Evolutionary conservation across 2,329 filamentous ascomycete genomes (phyloP).

Genomic region (Xylariaceae sp.): DNA sequence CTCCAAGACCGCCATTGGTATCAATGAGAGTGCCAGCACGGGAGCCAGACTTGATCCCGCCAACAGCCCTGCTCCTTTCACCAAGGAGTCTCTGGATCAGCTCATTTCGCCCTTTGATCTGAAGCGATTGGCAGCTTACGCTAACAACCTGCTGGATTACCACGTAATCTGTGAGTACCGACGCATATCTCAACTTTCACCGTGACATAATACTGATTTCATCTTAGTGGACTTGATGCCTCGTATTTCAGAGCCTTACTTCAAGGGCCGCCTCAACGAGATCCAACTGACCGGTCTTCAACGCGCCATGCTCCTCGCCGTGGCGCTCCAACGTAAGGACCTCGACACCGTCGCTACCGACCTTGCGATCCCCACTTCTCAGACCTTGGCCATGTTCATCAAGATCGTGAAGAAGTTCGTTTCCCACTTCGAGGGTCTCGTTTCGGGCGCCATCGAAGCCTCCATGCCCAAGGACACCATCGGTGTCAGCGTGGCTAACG

Average conservation of each 20-base stretch:
- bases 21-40: constrained; percentile 76
- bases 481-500: constrained; percentile 55
- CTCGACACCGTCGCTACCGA: constrained; percentile 77
- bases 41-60: constrained; percentile 63
- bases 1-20: constrained; percentile 71
- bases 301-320: constrained; percentile 78
- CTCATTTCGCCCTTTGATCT: constrained; percentile 86
- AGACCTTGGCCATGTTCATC: constrained; percentile 93
- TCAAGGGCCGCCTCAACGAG: constrained; percentile 65
- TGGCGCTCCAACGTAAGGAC: constrained; percentile 86
- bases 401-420: constrained; percentile 90
- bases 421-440: constrained; percentile 66
- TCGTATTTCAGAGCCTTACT: constrained; percentile 75
- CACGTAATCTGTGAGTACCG: constrained; percentile 64
- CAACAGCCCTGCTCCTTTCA: constrained; percentile 51
- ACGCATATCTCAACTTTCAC: neutral
- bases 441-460: constrained; percentile 67
- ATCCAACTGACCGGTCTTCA: constrained; percentile 78
- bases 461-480: constrained; percentile 56
- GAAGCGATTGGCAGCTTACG: constrained; percentile 90
- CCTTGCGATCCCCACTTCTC: constrained; percentile 64
- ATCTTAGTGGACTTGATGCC: constrained; percentile 71
- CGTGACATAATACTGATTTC: neutral
- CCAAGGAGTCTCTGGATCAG: constrained; percentile 69
- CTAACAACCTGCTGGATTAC: constrained; percentile 96